Evolutionary conservation across 345 rosid species (phyloP).

Genomic region (Citrus trifoliata): DNA sequence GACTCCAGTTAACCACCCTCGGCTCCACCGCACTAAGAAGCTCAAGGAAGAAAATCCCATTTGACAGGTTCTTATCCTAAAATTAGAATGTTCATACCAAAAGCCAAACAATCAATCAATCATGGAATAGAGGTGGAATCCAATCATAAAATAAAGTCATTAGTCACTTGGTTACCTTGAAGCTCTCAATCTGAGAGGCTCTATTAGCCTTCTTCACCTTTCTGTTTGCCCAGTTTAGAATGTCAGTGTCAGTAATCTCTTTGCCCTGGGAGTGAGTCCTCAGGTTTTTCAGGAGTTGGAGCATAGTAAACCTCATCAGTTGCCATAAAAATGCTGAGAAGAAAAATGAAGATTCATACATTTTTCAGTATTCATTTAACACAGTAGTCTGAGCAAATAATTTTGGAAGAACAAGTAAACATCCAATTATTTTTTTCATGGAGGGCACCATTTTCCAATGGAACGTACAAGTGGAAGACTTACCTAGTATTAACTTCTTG

Average conservation of each 20-base stretch:
- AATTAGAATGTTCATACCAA: constrained; percentile 6
- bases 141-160: not conserved
- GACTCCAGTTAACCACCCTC: constrained; percentile 91
- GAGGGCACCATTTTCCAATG: no score
- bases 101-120: constrained; percentile 9
- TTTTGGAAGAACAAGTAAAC: not conserved
- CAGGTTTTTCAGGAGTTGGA: constrained; percentile 89
- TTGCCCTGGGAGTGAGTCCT: constrained; percentile 88
- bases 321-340: constrained; percentile 90
- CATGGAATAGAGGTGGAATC: not conserved
- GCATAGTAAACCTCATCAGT: constrained; percentile 94
- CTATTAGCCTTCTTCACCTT: constrained; percentile 78
- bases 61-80: constrained; percentile 78
- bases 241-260: constrained; percentile 88
- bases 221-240: constrained; percentile 82
- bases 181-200: constrained; percentile 79
- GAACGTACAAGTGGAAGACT: constrained; percentile 9
- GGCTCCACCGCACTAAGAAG: constrained; percentile 89
- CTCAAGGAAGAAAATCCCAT: constrained; percentile 85
- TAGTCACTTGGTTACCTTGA: constrained; percentile 56
- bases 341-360: constrained; percentile 11
- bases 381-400: not conserved
- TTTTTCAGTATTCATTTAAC: not conserved
- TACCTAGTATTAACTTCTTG: constrained; percentile 78
- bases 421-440: not conserved